Evolutionary conservation across 371 early-diverging fungal genomes (phyloP).

Genomic region (Syncephalastrum racemosum): DNA sequence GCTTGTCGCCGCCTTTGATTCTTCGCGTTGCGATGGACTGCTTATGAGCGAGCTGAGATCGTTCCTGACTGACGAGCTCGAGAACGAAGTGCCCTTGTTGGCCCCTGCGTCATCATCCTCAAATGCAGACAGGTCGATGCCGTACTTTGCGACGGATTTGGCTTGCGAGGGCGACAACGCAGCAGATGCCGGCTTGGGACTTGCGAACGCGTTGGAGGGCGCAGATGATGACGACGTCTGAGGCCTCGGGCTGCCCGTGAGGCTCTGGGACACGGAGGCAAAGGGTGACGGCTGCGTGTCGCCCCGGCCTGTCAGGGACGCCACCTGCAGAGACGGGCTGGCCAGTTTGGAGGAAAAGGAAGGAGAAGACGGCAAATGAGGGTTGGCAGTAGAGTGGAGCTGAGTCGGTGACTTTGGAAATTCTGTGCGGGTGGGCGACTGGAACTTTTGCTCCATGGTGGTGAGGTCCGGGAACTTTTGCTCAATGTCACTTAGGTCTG

Average conservation of each 20-base stretch:
- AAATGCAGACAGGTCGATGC: conserved; percentile 49
- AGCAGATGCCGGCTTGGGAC: background rate
- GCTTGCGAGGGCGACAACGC: conserved; percentile 19
- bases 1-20: background rate
- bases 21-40: conserved; percentile 15
- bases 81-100: conserved; percentile 1
- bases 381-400: background rate
- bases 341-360: background rate
- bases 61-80: conserved; percentile 26
- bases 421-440: conserved; percentile 13
- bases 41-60: conserved; percentile 39
- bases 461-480: conserved; percentile 49
- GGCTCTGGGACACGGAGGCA: background rate
- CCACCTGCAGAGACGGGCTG: background rate
- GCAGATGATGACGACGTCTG: conserved; percentile 3
- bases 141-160: conserved; percentile 38
- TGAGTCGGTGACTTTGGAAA: conserved; percentile 5
- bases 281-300: background rate
- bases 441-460: conserved; percentile 45
- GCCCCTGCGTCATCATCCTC: conserved; percentile 20
- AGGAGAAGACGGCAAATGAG: background rate
- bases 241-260: background rate
- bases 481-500: conserved; percentile 47
- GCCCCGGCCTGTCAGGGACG: background rate
- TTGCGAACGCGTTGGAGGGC: conserved; percentile 9